Conservation (phyloP, 768 basidiomycete genomes). For the Panellus pusillus region DNA sequence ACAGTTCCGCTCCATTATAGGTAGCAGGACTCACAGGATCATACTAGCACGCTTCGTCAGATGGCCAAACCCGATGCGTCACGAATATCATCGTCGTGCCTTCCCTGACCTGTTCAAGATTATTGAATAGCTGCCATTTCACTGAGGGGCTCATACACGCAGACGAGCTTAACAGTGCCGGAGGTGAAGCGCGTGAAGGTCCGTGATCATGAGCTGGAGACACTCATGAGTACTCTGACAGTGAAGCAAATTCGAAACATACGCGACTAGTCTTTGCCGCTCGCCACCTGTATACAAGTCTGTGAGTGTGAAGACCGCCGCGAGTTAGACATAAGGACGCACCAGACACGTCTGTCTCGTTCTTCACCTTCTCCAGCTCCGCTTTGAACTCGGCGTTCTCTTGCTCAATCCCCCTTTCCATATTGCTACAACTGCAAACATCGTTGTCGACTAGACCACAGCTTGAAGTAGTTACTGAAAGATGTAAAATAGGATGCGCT, state of each 20-base stretch:
- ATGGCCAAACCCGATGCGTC: slow-evolving; percentile 55
- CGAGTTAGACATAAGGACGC: neutral
- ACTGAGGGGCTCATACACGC: slow-evolving; percentile 61
- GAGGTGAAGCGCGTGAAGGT: slow-evolving; percentile 51
- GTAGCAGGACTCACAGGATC: slow-evolving; percentile 43
- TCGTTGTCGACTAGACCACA: slow-evolving; percentile 3
- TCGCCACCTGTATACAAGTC: slow-evolving; percentile 45
- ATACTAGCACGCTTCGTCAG: slow-evolving; percentile 50
- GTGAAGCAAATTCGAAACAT: slow-evolving; percentile 23
- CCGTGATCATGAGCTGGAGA: slow-evolving; percentile 45
- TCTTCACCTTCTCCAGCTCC: slow-evolving; percentile 32
- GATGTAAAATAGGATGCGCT: neutral
- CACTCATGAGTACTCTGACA: neutral
- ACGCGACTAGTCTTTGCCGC: slow-evolving; percentile 52
- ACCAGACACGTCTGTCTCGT: slow-evolving; percentile 29
- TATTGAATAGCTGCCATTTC: slow-evolving; percentile 49
- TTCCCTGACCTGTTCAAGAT: slow-evolving; percentile 35
- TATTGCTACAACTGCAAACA: slow-evolving; percentile 6
- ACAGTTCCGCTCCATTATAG: neutral
- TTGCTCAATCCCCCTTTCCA: slow-evolving; percentile 13
- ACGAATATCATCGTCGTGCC: slow-evolving; percentile 62
- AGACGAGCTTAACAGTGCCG: slow-evolving; percentile 44
- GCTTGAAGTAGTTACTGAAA: neutral
- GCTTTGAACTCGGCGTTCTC: slow-evolving; percentile 13
- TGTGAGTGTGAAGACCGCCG: slow-evolving; percentile 26